Conservation (phyloP, 805 yeast species). For the Sugiyamaella marilandica region DNA sequence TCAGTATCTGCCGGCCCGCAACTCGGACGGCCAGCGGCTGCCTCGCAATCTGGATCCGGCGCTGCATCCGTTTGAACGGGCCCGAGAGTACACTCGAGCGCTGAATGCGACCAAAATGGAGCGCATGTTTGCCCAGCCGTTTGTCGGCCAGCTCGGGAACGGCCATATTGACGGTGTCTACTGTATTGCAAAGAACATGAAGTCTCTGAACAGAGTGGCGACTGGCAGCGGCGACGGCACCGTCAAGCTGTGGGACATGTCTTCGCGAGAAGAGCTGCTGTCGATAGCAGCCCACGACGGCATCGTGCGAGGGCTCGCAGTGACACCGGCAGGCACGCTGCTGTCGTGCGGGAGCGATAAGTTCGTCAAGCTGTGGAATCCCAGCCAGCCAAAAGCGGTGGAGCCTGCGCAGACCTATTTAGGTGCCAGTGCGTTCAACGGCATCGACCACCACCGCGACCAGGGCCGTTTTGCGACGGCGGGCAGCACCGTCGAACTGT, state of each 20-base stretch:
- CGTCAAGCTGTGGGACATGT: conserved; percentile 88
- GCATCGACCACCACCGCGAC: conserved; percentile 78
- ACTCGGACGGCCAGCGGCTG: conserved; percentile 78
- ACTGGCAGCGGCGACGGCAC: conserved; percentile 95
- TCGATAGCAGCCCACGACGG: conserved; percentile 88
- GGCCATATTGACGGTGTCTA: conserved; percentile 97
- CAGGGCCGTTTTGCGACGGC: conserved; percentile 83
- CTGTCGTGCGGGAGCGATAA: conserved; percentile 89
- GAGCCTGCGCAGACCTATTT: conserved; percentile 75
- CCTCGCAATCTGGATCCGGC: conserved; percentile 92
- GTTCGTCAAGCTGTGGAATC: conserved; percentile 85
- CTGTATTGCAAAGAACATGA: conserved; percentile 72
- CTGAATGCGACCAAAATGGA: conserved; percentile 92
- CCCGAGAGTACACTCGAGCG: conserved; percentile 93
- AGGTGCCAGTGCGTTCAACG: conserved; percentile 79
- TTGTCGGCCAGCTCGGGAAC: conserved; percentile 86
- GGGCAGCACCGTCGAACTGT: conserved; percentile 82
- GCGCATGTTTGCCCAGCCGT: conserved; percentile 96
- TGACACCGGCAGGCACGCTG: conserved; percentile 59
- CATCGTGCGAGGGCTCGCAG: conserved; percentile 77
- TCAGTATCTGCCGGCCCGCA: conserved; percentile 85
- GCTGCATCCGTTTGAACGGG: conserved; percentile 93
- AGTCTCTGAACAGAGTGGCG: conserved; percentile 68
- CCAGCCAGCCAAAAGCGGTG: conserved; percentile 35
- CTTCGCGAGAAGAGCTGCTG: conserved; percentile 67